phyloP scores from a whole-genome alignment of 1,284 basidiomycete genomes.

The Cryptococcus deneoformans region DNA sequence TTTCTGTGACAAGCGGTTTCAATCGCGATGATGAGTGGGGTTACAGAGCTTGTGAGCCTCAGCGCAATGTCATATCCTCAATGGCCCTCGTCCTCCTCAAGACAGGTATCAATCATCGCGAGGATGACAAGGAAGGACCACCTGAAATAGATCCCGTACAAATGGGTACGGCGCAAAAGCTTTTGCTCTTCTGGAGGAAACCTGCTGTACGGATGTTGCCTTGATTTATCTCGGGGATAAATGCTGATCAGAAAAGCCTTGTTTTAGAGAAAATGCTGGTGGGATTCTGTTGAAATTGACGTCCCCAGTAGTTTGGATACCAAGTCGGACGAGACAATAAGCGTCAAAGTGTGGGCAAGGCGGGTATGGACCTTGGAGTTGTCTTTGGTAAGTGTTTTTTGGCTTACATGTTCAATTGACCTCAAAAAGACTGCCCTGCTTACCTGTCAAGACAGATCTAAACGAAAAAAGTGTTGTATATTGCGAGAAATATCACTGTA shows the following conservation, averaged over 20 bases:
- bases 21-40: slow-evolving; percentile 97
- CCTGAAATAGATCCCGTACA: slow-evolving; percentile 73
- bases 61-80: slow-evolving; percentile 94
- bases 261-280: slow-evolving; percentile 92
- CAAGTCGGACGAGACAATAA: slow-evolving; percentile 55
- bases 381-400: slow-evolving; percentile 69
- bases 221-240: neutral
- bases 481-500: no score
- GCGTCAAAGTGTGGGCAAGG: slow-evolving; percentile 89
- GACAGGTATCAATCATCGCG: slow-evolving; percentile 80
- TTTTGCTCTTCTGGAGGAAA: slow-evolving; percentile 96
- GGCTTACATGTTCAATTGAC: no score
- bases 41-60: slow-evolving; percentile 91
- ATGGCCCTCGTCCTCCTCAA: slow-evolving; percentile 97
- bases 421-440: no score
- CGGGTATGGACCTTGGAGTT: slow-evolving; percentile 99
- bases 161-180: slow-evolving; percentile 96
- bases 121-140: slow-evolving; percentile 20
- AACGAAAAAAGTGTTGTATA: no score
- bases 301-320: slow-evolving; percentile 52
- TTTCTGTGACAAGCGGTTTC: slow-evolving; percentile 67
- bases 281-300: slow-evolving; percentile 94
- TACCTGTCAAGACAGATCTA: no score
- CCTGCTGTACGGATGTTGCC: slow-evolving; percentile 69
- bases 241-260: neutral